Evolutionary conservation across 805 yeast species (phyloP), one percentile per base, ranked within the genome.

Genomic region (Yamadazyma endophytica): DNA sequence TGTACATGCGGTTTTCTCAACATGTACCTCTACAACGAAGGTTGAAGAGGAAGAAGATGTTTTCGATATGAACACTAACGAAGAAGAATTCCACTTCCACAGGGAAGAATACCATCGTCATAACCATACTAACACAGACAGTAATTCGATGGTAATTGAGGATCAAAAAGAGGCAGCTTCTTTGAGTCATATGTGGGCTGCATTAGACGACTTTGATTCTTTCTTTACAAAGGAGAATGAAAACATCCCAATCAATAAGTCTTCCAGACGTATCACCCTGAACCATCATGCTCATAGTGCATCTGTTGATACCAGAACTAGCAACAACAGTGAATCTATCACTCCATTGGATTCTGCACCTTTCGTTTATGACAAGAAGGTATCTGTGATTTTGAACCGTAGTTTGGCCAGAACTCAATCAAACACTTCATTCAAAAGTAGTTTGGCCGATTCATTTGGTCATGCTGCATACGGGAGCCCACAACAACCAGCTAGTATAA

Each of bases 1-100:
- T 49, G 94, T 92, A 1, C 97, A 92, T 55, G 89, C 97, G 0
- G 97, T 92, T 3, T 92, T 85, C 51, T 78, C 88, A 18, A 85
- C 96, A 0, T 90, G 97, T 50, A 72, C 74, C 1, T 64, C 69
- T 3, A 40, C 70, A 2, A 51, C 53, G 4, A 56, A 57, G 3
- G 45, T 49, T 9, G 43, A 46, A 13, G 57, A 54, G 7, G 74
- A 63, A 21, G 62, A 42, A 19, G 63, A 53, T n/a, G 55, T 46
- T 9, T 36, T 32, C 5, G 52, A 49, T 18, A 14, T 15, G 36
- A 24, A 17, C 16, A 16, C 18, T 3, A 58, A 52, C 18, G 67
- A 60, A 19, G 66, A 64, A 24, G 62, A 55, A 24, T 59, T 70
- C 27, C 66, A 71, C 37, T 79, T 79, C 59, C 81, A 77, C 44